These are phyloP conservation scores for Vitis amurensis DNA, from an alignment of 164 flowering plant genomes.

Conservation along the genomic window DNA sequence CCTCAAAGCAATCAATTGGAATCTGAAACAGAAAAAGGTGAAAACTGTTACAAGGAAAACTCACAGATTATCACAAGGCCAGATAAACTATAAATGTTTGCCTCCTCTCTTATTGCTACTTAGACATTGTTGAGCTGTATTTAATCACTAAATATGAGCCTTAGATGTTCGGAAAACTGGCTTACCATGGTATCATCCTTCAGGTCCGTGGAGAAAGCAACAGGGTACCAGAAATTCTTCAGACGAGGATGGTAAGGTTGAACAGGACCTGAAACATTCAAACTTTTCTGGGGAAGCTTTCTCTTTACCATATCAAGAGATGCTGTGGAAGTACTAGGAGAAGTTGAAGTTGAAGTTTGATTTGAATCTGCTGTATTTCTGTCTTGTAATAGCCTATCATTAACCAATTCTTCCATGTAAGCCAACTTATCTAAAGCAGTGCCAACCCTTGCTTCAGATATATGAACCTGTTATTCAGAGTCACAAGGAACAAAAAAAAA, in stretches of 20 bases:
- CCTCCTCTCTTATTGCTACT: too few relatives aligned
- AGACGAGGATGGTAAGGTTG: slow-evolving; percentile 65
- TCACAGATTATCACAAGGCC: too few relatives aligned
- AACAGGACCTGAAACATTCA: slow-evolving; percentile 90
- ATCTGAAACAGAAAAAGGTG: slow-evolving; percentile 43
- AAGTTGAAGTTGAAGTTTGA: slow-evolving; percentile 30
- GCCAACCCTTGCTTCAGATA: slow-evolving; percentile 90
- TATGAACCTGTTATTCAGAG: slow-evolving; percentile 68
- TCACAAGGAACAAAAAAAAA: background rate
- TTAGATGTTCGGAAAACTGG: background rate
- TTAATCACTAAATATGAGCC: too few relatives aligned
- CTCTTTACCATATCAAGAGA: slow-evolving; percentile 29
- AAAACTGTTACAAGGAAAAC: background rate
- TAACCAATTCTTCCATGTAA: slow-evolving; percentile 88
- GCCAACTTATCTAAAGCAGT: slow-evolving; percentile 96
- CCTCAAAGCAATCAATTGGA: slow-evolving; percentile 94
- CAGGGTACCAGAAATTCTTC: slow-evolving; percentile 98
- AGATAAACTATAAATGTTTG: too few relatives aligned
- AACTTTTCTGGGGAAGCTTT: slow-evolving; percentile 43
- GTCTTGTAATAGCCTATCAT: slow-evolving; percentile 77
- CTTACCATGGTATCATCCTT: slow-evolving; percentile 92
- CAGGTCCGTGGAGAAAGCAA: slow-evolving; percentile 80
- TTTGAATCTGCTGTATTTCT: slow-evolving; percentile 41
- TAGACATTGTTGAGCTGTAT: too few relatives aligned
- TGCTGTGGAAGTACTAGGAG: slow-evolving; percentile 55